These are phyloP conservation scores for Pseudozyma tsukubaensis DNA, from an alignment of 1,284 basidiomycete species.

Conservation along the genomic window DNA sequence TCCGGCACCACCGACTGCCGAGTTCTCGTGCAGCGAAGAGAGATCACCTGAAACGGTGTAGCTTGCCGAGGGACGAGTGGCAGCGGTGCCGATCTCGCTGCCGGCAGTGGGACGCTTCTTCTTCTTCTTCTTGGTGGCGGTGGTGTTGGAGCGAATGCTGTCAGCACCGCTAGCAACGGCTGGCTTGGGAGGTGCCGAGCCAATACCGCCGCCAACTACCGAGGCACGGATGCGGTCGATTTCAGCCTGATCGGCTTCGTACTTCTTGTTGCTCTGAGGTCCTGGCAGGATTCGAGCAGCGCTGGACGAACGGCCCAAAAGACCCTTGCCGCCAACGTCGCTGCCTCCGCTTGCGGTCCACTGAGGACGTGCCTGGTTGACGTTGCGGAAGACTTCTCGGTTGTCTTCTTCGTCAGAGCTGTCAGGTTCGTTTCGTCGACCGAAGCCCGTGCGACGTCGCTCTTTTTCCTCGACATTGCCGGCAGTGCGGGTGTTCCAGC, in stretches of 20 bases:
- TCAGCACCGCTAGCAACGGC: constrained; percentile 21
- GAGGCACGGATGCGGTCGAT: constrained; percentile 58
- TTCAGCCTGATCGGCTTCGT: constrained; percentile 38
- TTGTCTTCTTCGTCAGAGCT: constrained; percentile 61
- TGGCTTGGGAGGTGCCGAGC: constrained; percentile 15
- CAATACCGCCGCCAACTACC: constrained; percentile 59
- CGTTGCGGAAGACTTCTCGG: constrained; percentile 57
- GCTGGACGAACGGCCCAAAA: constrained; percentile 40
- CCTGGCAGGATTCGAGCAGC: constrained; percentile 54
- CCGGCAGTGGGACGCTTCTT: constrained; percentile 52
- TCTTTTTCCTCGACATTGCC: constrained; percentile 26
- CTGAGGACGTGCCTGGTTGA: constrained; percentile 54
- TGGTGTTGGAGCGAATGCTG: constrained; percentile 38
- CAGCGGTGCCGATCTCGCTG: constrained; percentile 61
- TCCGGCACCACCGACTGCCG: constrained; percentile 5
- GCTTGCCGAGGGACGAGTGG: constrained; percentile 52
- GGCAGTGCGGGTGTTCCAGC: constrained; percentile 50
- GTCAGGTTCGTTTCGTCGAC: constrained; percentile 45
- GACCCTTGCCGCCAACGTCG: constrained; percentile 51
- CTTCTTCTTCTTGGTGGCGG: constrained; percentile 56
- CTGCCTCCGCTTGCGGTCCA: constrained; percentile 28
- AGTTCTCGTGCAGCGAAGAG: constrained; percentile 30
- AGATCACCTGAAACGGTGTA: constrained; percentile 51
- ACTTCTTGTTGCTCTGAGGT: constrained; percentile 47
- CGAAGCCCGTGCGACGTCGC: constrained; percentile 18